Evolutionary conservation across 2,329 filamentous ascomycete genomes (phyloP).

Genomic region (Talaromyces sp.): DNA sequence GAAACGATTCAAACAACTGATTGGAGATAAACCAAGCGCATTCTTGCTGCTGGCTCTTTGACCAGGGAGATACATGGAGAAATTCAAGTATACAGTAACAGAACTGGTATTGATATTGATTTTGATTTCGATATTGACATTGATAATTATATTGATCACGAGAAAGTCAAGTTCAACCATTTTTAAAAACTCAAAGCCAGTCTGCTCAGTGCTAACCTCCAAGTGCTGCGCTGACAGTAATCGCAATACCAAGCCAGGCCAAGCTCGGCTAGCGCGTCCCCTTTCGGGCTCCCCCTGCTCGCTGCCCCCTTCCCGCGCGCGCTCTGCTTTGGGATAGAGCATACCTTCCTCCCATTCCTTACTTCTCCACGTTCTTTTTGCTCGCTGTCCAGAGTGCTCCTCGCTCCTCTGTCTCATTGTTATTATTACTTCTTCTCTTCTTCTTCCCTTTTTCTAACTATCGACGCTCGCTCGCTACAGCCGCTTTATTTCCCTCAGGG

Average conservation of each 20-base stretch:
- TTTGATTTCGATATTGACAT: no score
- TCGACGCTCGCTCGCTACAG: neutral
- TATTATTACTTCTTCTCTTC: conserved; percentile 4
- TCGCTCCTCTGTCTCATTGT: conserved; percentile 11
- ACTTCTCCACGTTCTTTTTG: conserved; percentile 20
- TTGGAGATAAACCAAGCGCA: no score
- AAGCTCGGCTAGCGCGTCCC: conserved; percentile 1
- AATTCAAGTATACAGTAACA: no score
- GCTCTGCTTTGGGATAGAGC: conserved; percentile 9
- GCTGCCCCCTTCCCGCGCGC: conserved; percentile 6
- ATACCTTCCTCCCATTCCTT: conserved; percentile 16
- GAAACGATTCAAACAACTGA: neutral
- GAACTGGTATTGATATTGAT: no score
- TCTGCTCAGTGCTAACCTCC: no score
- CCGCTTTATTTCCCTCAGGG: conserved; percentile 2
- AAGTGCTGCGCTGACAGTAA: no score
- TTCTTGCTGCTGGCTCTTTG: no score
- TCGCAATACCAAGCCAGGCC: neutral
- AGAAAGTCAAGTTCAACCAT: no score
- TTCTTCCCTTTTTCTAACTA: neutral
- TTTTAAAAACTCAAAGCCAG: no score
- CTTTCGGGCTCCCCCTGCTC: conserved; percentile 5
- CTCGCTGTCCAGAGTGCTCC: conserved; percentile 16
- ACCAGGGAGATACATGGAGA: no score
- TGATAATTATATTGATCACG: no score